phyloP scores from a whole-genome alignment of 345 rosid genomes.

The Isatis tinctoria region DNA sequence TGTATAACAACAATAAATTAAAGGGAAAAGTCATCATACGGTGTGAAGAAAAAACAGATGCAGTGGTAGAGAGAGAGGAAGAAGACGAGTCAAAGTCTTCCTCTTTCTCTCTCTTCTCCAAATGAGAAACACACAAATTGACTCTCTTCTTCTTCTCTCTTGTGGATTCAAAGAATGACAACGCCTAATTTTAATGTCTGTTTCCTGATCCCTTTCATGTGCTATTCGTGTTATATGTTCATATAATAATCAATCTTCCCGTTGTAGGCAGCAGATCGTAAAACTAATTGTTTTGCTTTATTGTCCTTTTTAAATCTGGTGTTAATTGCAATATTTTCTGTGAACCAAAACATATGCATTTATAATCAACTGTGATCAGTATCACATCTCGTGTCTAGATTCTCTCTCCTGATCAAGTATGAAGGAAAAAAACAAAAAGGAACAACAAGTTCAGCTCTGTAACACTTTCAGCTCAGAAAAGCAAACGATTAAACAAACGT shows the following conservation, averaged over 20 bases:
- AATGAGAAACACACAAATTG: conserved; percentile 2
- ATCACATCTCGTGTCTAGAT: not conserved
- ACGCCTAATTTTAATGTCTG: not conserved
- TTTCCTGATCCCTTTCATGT: not conserved
- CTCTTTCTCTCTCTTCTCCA: conserved; percentile 29
- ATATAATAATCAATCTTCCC: conserved; percentile 12
- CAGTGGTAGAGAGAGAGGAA: conserved; percentile 9
- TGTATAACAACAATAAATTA: conserved; percentile 11
- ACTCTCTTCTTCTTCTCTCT: conserved; percentile 8
- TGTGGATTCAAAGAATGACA: conserved; percentile 16
- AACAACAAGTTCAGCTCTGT: not conserved
- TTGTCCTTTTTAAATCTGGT: not conserved
- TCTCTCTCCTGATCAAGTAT: not conserved
- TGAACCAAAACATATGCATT: not conserved
- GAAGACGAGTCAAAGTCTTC: conserved; percentile 34
- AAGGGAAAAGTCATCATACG: conserved; percentile 24
- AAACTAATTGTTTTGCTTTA: not conserved
- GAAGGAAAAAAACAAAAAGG: not conserved
- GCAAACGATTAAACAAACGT: conserved; percentile 24
- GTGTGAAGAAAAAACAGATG: conserved; percentile 4
- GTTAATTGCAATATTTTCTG: not conserved
- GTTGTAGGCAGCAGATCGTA: not conserved
- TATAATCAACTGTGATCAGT: not conserved
- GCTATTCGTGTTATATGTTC: not conserved
- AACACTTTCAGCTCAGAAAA: not conserved